A percentile compares a stretch with the other conserved stretches of the same genome.
These are phyloP conservation scores for Sporothrix schenckii DNA, from an alignment of 2,329 filamentous ascomycete species.

Conservation along the genomic window DNA sequence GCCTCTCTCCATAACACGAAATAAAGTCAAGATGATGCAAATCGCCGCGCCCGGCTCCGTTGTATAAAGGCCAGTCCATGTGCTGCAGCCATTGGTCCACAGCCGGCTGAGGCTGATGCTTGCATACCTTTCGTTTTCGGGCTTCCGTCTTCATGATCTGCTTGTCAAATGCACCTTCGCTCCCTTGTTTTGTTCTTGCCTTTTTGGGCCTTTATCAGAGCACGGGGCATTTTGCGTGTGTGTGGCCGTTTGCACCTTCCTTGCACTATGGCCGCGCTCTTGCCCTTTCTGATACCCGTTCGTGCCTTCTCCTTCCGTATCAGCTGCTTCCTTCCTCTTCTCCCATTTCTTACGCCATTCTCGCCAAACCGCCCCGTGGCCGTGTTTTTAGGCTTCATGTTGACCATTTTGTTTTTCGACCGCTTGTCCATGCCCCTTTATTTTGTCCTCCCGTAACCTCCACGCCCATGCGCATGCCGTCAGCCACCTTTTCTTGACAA, in stretches of 20 bases:
- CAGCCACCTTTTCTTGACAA: slow-evolving; percentile 19
- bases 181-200: slow-evolving; percentile 24
- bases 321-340: neutral
- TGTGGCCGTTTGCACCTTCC: slow-evolving; percentile 30
- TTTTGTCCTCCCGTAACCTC: slow-evolving; percentile 2
- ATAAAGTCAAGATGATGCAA: slow-evolving; percentile 22
- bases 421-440: neutral
- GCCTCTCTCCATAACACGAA: neutral
- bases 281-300: neutral
- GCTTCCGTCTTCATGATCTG: neutral
- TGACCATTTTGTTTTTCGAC: neutral
- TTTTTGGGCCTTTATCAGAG: slow-evolving; percentile 4
- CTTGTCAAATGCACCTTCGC: neutral
- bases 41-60: slow-evolving; percentile 21
- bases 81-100: slow-evolving; percentile 23
- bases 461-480: slow-evolving; percentile 15
- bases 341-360: slow-evolving; percentile 7
- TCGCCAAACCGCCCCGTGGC: slow-evolving; percentile 1
- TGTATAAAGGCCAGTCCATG: slow-evolving; percentile 21
- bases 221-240: neutral
- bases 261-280: neutral
- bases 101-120: neutral
- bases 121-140: neutral
- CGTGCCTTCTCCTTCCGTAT: slow-evolving; percentile 13
- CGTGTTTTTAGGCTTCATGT: slow-evolving; percentile 14